Percentiles rank a stretch among this genome's conserved stretches.
These are phyloP conservation scores for Jamesozyma lodderae DNA, from an alignment of 805 yeast genomes.

Conservation along the genomic window DNA sequence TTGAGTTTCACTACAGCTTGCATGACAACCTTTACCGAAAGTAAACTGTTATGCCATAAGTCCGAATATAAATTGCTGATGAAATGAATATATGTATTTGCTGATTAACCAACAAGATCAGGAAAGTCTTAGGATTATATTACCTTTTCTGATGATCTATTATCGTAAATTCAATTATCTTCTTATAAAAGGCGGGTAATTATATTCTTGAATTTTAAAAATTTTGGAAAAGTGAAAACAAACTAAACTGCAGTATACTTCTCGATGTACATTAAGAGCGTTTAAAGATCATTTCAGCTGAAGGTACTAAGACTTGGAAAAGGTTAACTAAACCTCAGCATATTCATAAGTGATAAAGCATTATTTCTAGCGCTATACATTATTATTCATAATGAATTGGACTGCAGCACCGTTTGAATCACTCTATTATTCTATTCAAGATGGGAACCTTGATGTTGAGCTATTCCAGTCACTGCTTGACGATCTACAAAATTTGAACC, in stretches of 20 bases:
- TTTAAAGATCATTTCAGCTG: neutral
- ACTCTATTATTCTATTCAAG: constrained; percentile 40
- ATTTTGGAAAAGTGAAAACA: neutral
- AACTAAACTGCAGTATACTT: neutral
- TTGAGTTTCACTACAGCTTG: neutral
- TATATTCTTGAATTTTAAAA: neutral
- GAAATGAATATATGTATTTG: too few relatives aligned
- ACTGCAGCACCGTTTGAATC: constrained; percentile 30
- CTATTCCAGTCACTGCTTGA: constrained; percentile 30
- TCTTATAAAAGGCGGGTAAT: neutral
- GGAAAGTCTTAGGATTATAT: too few relatives aligned
- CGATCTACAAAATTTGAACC: constrained; percentile 39
- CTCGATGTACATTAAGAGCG: neutral
- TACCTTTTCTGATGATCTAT: too few relatives aligned
- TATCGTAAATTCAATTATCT: too few relatives aligned
- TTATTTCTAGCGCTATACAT: neutral
- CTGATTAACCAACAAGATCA: too few relatives aligned
- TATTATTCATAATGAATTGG: constrained; percentile 26
- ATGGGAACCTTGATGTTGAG: constrained; percentile 16
- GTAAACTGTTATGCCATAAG: too few relatives aligned
- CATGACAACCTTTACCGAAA: too few relatives aligned
- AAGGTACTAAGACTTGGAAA: too few relatives aligned
- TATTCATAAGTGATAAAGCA: neutral
- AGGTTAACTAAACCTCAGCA: neutral
- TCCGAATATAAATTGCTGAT: too few relatives aligned